These are phyloP conservation scores for Barnettozyma populi DNA, from an alignment of 805 yeast species.

Conservation along the genomic window DNA sequence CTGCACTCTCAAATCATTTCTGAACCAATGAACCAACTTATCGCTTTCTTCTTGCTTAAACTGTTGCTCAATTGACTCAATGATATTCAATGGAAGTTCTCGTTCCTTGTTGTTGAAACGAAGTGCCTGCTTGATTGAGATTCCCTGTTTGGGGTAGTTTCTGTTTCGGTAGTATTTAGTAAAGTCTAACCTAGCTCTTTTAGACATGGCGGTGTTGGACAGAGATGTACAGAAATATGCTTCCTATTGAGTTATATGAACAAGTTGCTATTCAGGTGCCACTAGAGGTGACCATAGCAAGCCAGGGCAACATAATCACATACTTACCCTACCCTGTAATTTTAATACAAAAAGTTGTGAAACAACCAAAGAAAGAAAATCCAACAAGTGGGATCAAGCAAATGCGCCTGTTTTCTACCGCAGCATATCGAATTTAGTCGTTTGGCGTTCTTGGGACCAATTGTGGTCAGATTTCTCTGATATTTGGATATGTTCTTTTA, in stretches of 20 bases:
- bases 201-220: conserved; percentile 8
- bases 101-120: conserved; percentile 11
- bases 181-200: conserved; percentile 15
- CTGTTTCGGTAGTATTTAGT: conserved; percentile 11
- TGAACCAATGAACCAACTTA: conserved; percentile 39
- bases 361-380: too few relatives aligned
- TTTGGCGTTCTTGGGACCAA: too few relatives aligned
- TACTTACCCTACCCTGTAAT: too few relatives aligned
- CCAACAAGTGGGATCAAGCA: too few relatives aligned
- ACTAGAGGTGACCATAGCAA: background rate
- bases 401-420: too few relatives aligned
- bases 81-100: conserved; percentile 8
- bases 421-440: too few relatives aligned
- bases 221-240: background rate
- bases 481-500: too few relatives aligned
- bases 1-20: conserved; percentile 38
- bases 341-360: too few relatives aligned
- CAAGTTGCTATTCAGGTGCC: background rate
- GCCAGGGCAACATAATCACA: too few relatives aligned
- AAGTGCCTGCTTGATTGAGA: conserved; percentile 8
- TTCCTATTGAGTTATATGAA: too few relatives aligned
- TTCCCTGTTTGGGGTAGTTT: conserved; percentile 5
- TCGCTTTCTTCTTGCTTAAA: conserved; percentile 1
- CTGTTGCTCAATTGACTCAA: conserved; percentile 5
- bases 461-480: too few relatives aligned